These are phyloP conservation scores for Trichoderma sp. DNA, from an alignment of 2,329 filamentous ascomycete species.

Conservation along the genomic window DNA sequence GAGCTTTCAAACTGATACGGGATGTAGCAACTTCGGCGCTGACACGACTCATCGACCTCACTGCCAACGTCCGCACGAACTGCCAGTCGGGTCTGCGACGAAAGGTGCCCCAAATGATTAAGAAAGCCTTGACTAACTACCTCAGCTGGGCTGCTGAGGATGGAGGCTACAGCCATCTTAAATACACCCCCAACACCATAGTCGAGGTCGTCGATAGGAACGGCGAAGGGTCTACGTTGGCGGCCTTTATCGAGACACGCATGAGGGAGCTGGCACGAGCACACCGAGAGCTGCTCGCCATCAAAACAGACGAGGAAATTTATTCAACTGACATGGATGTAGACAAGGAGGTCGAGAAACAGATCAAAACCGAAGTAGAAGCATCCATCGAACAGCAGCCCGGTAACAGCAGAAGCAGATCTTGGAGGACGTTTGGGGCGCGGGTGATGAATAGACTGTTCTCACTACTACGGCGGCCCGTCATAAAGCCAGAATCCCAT, in stretches of 20 bases:
- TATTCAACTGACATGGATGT: background rate
- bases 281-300: conserved; percentile 38
- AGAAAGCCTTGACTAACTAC: conserved; percentile 36
- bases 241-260: conserved; percentile 35
- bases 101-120: conserved; percentile 35
- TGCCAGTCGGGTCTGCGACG: conserved; percentile 37
- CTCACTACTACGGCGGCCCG: conserved; percentile 4
- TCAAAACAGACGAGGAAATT: conserved; percentile 25
- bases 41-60: conserved; percentile 41
- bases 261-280: conserved; percentile 37
- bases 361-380: background rate
- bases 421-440: background rate
- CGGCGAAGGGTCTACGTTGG: conserved; percentile 31
- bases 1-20: conserved; percentile 20
- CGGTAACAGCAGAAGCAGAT: background rate
- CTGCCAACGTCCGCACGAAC: conserved; percentile 34
- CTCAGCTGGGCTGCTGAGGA: conserved; percentile 44
- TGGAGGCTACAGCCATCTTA: conserved; percentile 36
- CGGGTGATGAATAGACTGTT: background rate
- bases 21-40: conserved; percentile 40
- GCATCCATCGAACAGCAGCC: background rate
- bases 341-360: conserved; percentile 28
- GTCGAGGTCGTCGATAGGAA: conserved; percentile 37
- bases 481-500: background rate
- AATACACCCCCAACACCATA: conserved; percentile 40